These are phyloP conservation scores for Claviceps sp. DNA, from an alignment of 2,329 filamentous ascomycete genomes.

Conservation along the genomic window DNA sequence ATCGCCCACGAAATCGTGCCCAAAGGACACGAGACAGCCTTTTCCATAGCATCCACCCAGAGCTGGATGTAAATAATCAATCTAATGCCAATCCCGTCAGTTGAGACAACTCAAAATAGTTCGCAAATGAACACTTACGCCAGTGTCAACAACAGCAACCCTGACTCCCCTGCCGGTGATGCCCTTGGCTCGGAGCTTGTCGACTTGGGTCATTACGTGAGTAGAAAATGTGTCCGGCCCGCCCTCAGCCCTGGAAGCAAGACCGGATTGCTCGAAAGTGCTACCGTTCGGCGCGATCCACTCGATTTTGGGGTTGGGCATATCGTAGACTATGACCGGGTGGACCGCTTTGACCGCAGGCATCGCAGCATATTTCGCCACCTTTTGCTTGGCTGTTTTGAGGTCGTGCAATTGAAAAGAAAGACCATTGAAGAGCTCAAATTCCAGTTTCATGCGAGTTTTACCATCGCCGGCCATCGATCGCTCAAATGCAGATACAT, in stretches of 20 bases:
- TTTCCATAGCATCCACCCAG: slow-evolving; percentile 51
- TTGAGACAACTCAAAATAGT: background rate
- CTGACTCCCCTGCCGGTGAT: slow-evolving; percentile 37
- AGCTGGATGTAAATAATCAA: slow-evolving; percentile 50
- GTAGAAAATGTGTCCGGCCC: slow-evolving; percentile 28
- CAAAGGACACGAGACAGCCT: slow-evolving; percentile 43
- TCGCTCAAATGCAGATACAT: slow-evolving; percentile 10
- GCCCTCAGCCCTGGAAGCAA: slow-evolving; percentile 11
- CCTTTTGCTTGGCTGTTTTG: slow-evolving; percentile 28
- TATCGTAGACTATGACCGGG: slow-evolving; percentile 30
- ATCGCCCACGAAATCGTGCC: slow-evolving; percentile 47
- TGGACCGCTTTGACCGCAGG: slow-evolving; percentile 35
- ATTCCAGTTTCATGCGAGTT: slow-evolving; percentile 35
- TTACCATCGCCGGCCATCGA: slow-evolving; percentile 19
- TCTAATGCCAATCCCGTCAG: slow-evolving; percentile 15
- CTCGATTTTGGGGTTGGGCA: slow-evolving; percentile 32
- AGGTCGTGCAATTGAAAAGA: slow-evolving; percentile 38
- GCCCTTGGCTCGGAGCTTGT: slow-evolving; percentile 35
- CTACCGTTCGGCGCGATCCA: slow-evolving; percentile 24
- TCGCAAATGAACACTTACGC: slow-evolving; percentile 26
- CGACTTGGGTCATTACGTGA: slow-evolving; percentile 43
- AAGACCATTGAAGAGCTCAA: slow-evolving; percentile 38
- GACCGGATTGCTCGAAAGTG: slow-evolving; percentile 8
- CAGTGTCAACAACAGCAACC: slow-evolving; percentile 40
- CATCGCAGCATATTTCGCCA: slow-evolving; percentile 26